Evolutionary conservation across 352 stramenopile genomes (phyloP).

Genomic region (Phytophthora pini): DNA sequence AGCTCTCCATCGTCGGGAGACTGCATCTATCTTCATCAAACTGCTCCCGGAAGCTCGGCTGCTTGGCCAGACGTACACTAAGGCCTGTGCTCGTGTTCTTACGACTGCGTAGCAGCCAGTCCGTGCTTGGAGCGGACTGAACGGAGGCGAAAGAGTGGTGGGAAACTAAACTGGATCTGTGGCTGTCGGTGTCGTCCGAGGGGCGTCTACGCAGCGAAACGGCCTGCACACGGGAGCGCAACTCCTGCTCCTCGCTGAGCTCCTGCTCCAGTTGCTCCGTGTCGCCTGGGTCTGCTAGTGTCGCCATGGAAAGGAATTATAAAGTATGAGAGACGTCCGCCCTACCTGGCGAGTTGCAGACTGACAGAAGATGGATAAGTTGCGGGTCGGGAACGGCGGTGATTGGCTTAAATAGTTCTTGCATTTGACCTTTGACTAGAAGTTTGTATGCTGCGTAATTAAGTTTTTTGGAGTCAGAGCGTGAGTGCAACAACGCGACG

Average conservation of each 20-base stretch:
- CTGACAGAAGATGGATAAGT: too few relatives aligned
- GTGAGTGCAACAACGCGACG: background rate
- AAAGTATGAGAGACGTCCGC: background rate
- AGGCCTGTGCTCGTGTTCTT: conserved; percentile 7
- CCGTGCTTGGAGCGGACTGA: conserved; percentile 23
- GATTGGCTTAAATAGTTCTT: background rate
- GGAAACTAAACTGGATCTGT: conserved; percentile 49
- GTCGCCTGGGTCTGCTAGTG: conserved; percentile 5
- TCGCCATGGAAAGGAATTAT: conserved; percentile 7
- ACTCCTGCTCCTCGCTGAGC: conserved; percentile 28
- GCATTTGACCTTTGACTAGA: too few relatives aligned
- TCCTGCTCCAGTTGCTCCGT: conserved; percentile 29
- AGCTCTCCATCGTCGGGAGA: conserved; percentile 58
- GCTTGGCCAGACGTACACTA: conserved; percentile 39
- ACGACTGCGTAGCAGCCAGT: conserved; percentile 30
- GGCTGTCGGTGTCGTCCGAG: conserved; percentile 38
- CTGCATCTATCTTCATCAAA: conserved; percentile 66
- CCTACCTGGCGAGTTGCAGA: too few relatives aligned
- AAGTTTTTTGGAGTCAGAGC: conserved; percentile 4
- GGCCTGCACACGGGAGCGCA: conserved; percentile 55
- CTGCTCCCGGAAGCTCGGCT: conserved; percentile 50
- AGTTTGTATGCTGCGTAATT: too few relatives aligned
- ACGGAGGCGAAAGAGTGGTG: conserved; percentile 46
- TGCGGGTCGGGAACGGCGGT: background rate
- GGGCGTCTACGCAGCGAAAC: conserved; percentile 51